Base-by-base conservation (phyloP, 768 basidiomycete genomes). In the Pisolithus albus region DNA sequence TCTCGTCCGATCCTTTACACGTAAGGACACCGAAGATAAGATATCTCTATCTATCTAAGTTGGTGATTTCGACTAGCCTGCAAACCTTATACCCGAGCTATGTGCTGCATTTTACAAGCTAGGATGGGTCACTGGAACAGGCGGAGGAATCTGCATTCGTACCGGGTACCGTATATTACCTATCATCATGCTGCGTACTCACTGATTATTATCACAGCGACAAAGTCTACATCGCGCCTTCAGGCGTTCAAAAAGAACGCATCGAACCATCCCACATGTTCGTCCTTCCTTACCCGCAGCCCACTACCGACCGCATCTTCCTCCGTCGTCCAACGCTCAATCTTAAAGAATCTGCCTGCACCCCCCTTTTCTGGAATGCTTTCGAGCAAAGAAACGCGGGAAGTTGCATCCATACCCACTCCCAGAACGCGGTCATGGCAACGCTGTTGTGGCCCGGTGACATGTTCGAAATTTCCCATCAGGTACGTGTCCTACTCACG, bases 61-160 rank as follows among this genome's bases (percentile, higher is more conserved):
- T 18, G 30, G 5, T 0, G 16, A 6, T 18, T 3, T 41, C 30
- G 30, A 8, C 46, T 72, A 94, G 83, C 91, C 92, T 18, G 92
- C 92, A n/a, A 92, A 91, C 66, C 76, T 93, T 55, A 93, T 93
- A 49, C 87, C 87, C 30, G 87, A 89, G 61, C 76, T 94, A 1
- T 94, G 92, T 65, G 73, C 80, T 41, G 79, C 82, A 6, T 93
- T 94, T 68, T 93, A 93, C 77, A 77, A 55, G 69, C 78, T 93
- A 19, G 92, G 92, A 13, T 93, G 92, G 92, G 92, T 93, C 1
- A 93, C 91, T 3, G 91, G 92, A 15, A 93, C 92, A 2, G 91
- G 90, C 6, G 83, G 82, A 23, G 88, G 88, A 1, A 88, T 89
- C 53, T 82, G 80, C 54, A 90, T 91, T 54, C 79, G 86, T 18